phyloP scores from a whole-genome alignment of 2,329 filamentous ascomycete species.

The Epichloe brachyelytri region DNA sequence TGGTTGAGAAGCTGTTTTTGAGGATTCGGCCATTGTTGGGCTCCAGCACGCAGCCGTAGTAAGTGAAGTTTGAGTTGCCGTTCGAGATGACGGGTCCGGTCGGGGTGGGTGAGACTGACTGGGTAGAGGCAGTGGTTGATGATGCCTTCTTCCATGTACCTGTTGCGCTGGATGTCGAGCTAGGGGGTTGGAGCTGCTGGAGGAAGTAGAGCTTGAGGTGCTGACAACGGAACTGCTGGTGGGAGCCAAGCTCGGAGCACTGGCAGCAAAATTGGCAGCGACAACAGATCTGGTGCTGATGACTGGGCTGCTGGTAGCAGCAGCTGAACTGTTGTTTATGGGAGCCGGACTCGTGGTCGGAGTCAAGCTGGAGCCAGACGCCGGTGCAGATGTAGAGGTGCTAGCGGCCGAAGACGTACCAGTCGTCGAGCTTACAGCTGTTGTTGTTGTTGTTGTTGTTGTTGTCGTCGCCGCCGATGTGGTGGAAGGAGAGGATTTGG shows the following conservation, averaged over 20 bases:
- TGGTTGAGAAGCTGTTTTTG: slow-evolving; percentile 17
- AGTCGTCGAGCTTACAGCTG: slow-evolving; percentile 1
- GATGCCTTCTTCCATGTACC: not conserved
- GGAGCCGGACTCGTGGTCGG: not conserved
- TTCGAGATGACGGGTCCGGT: slow-evolving; percentile 17
- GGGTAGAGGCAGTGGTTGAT: not conserved
- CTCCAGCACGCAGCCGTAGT: slow-evolving; percentile 23
- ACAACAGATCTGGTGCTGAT: no score
- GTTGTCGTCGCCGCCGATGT: not conserved
- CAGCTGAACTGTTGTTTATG: no score
- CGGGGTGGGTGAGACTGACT: slow-evolving; percentile 11
- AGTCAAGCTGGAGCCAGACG: not conserved
- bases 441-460: not conserved
- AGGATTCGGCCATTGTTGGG: slow-evolving; percentile 21
- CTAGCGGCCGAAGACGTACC: not conserved
- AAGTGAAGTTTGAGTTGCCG: slow-evolving; percentile 25
- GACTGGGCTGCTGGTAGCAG: no score
- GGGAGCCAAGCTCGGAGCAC: not conserved
- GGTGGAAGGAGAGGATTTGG: not conserved
- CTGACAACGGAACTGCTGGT: not conserved
- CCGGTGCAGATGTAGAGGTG: not conserved
- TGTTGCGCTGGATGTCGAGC: not conserved
- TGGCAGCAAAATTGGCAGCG: no score
- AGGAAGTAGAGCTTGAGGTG: slow-evolving; percentile 1
- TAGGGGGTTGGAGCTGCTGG: no score